These are phyloP conservation scores for Trichoderma sp. DNA, from an alignment of 2,329 filamentous ascomycete species.

Conservation along the genomic window DNA sequence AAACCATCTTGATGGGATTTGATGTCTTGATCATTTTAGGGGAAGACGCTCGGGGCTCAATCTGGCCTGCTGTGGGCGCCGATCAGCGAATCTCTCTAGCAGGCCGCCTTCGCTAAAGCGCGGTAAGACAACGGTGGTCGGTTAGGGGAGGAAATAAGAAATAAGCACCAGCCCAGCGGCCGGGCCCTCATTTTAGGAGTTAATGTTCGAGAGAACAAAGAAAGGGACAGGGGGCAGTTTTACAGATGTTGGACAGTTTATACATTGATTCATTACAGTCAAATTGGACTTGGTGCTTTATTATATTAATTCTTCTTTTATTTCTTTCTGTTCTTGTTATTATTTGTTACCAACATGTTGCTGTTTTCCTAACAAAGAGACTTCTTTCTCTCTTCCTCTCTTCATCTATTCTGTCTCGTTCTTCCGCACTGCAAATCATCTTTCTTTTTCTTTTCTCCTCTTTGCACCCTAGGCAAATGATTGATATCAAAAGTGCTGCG, in stretches of 20 bases:
- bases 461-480: neutral
- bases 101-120: neutral
- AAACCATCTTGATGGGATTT: neutral
- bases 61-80: neutral
- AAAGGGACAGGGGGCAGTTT: neutral
- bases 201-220: neutral
- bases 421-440: neutral
- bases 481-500: neutral
- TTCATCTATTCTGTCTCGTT: neutral
- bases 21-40: neutral
- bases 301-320: neutral
- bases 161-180: neutral
- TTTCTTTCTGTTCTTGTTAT: neutral
- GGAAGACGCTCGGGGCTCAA: neutral
- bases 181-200: neutral
- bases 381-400: neutral
- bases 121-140: neutral
- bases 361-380: neutral
- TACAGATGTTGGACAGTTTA: neutral
- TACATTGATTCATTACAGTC: neutral
- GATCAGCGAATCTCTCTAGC: constrained; percentile 9
- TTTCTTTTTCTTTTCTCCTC: neutral
- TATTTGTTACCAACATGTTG: neutral
- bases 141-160: neutral
- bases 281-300: no score